Base-by-base conservation (phyloP, 768 basidiomycete genomes). In the Lentinula aciculospora region DNA sequence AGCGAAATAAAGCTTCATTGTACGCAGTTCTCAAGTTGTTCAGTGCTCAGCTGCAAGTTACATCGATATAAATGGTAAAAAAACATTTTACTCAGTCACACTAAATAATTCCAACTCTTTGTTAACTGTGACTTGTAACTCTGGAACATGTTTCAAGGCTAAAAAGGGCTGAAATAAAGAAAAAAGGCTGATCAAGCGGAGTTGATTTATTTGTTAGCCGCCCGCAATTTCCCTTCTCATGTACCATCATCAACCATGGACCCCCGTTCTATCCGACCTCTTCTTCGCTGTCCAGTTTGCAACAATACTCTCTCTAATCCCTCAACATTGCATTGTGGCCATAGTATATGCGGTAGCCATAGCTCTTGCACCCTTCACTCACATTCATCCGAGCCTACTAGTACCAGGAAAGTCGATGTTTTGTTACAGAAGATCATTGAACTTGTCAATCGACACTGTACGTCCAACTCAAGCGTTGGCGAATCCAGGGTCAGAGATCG, bases 281-380 rank as follows among this genome's bases (percentile, higher is more conserved):
- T 82, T 56, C 72, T 87, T 57, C 57, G 59, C 54, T 91, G 89
- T 65, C 78, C 82, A 3, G 65, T 81, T 69, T 89, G 89, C 63
- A 53, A 64, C 1, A 66, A 68, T 23, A 56, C 71, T 55, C 73
- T 85, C 23, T 58, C 64, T 23, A 66, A 72, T 3, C 85, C 86
- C 2, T 72, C 80, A 34, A 81, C 76, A 8, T 84, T 96, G 39
- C 80, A 75, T 63, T 97, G 94, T 66, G 94, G 94, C 54, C 94
- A 97, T 67, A 79, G 92, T 21, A 61, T 95, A 61, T 97, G 93
- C 64, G 69, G 82, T 0, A 45, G 23, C n/a, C 89, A 91, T 66
- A 60, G 62, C 17, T 63, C 77, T 56, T 55, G 56, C 28, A 36
- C 62, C 9, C 65, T 3, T 28, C 31, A 58, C 8, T 65, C 56